These are phyloP conservation scores for Aspergillus transmontanensis DNA, from an alignment of 2,329 filamentous ascomycete genomes.

Conservation along the genomic window DNA sequence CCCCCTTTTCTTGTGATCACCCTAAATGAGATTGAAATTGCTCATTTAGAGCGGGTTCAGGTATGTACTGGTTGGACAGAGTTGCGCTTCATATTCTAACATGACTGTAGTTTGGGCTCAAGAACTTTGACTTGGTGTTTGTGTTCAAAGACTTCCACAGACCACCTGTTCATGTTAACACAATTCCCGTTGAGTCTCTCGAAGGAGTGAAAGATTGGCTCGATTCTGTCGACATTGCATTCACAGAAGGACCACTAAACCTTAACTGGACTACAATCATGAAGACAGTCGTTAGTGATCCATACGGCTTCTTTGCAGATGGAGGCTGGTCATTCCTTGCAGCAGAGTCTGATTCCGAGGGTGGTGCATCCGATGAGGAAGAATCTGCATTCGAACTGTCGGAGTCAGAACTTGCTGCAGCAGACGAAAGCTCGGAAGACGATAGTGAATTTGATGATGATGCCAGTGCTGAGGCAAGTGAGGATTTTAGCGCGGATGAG, in stretches of 20 bases:
- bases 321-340: slow-evolving; percentile 94
- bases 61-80: slow-evolving; percentile 29
- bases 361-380: slow-evolving; percentile 73
- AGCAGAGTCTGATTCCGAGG: slow-evolving; percentile 84
- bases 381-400: slow-evolving; percentile 91
- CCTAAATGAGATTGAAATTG: slow-evolving; percentile 92
- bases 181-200: slow-evolving; percentile 91
- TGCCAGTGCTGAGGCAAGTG: slow-evolving; percentile 73
- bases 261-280: slow-evolving; percentile 99
- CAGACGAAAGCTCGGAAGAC: slow-evolving; percentile 80
- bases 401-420: slow-evolving; percentile 73
- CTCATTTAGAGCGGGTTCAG: slow-evolving; percentile 90
- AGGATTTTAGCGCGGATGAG: slow-evolving; percentile 63
- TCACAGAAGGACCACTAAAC: slow-evolving; percentile 91
- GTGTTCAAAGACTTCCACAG: slow-evolving; percentile 97
- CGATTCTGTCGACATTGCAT: slow-evolving; percentile 92
- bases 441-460: slow-evolving; percentile 94
- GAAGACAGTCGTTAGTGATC: slow-evolving; percentile 95
- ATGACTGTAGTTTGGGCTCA: slow-evolving; percentile 77
- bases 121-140: slow-evolving; percentile 98
- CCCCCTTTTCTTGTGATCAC: slow-evolving; percentile 96
- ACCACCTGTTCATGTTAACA: slow-evolving; percentile 93
- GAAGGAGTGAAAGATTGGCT: slow-evolving; percentile 98
- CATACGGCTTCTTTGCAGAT: slow-evolving; percentile 91
- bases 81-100: slow-evolving; percentile 25